Percentiles rank a stretch among this genome's conserved stretches.
Conservation (phyloP, 371 early-diverging fungal genomes). For the Lichtheimia ramosa region DNA sequence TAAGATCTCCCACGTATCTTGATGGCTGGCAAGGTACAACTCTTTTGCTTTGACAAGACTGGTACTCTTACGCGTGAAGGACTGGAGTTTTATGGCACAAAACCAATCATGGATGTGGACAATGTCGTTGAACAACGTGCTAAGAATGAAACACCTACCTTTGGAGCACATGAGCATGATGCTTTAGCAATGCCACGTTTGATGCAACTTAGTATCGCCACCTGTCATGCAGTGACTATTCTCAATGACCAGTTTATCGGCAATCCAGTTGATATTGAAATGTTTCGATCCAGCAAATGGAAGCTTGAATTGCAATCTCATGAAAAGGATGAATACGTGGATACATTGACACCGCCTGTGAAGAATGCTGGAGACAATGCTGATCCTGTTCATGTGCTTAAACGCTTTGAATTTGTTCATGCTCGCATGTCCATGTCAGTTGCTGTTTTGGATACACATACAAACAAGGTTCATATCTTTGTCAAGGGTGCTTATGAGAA, state of each 20-base stretch:
- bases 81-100: constrained; percentile 58
- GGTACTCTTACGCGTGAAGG: constrained; percentile 70
- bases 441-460: constrained; percentile 60
- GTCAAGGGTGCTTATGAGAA: constrained; percentile 87
- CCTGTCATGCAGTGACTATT: constrained; percentile 82
- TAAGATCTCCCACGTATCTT: constrained; percentile 79
- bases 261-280: constrained; percentile 93
- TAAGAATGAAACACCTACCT: constrained; percentile 17
- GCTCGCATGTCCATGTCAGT: constrained; percentile 85
- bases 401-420: constrained; percentile 87
- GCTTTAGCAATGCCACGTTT: constrained; percentile 35
- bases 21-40: constrained; percentile 89
- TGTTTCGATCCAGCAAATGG: constrained; percentile 80
- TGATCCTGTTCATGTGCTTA: constrained; percentile 53
- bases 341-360: constrained; percentile 38
- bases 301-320: constrained; percentile 15
- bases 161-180: constrained; percentile 30
- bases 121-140: constrained; percentile 26
- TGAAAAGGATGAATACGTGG: constrained; percentile 35
- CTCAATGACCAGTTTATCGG: constrained; percentile 77
- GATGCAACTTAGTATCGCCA: constrained; percentile 66
- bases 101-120: constrained; percentile 26
- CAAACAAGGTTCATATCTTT: constrained; percentile 65
- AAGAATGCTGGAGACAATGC: constrained; percentile 14
- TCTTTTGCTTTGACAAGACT: constrained; percentile 84